These are phyloP conservation scores for Cordyceps cateniannulata DNA, from an alignment of 2,329 filamentous ascomycete species.

Conservation along the genomic window DNA sequence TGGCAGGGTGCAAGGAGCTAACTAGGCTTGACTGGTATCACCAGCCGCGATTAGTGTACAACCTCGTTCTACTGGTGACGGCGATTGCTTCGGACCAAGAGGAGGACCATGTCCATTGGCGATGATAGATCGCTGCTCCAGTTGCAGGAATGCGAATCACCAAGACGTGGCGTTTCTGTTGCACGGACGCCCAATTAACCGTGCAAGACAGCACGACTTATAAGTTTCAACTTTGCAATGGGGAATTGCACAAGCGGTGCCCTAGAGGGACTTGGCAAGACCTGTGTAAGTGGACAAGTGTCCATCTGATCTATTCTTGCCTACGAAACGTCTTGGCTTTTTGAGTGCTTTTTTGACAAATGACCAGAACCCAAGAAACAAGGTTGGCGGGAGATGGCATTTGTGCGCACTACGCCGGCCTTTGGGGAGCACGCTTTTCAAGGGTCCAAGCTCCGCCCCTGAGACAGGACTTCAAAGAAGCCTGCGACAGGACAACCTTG, in stretches of 20 bases:
- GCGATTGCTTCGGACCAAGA: not conserved
- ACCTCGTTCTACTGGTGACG: not conserved
- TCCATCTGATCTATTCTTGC: slow-evolving; percentile 7
- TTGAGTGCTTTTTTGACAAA: not conserved
- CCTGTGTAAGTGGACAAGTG: slow-evolving; percentile 7
- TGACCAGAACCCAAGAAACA: not conserved
- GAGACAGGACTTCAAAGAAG: not conserved
- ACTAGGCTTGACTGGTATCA: not conserved
- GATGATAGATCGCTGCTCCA: not conserved
- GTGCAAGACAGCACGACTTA: not conserved
- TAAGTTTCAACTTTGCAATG: slow-evolving; percentile 6
- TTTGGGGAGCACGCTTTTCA: not conserved
- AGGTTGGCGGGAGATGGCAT: not conserved
- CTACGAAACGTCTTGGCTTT: not conserved
- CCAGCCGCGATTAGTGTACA: not conserved
- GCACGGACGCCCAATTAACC: not conserved
- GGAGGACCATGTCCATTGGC: not conserved
- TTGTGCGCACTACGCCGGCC: not conserved
- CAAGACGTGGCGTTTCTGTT: slow-evolving; percentile 1
- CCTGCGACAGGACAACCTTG: slow-evolving; percentile 10
- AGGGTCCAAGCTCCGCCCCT: slow-evolving; percentile 10
- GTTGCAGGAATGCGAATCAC: not conserved
- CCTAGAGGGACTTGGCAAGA: slow-evolving; percentile 3
- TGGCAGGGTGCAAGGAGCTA: not conserved
- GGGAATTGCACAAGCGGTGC: not conserved